Evolutionary conservation across 225 moss, liverwort and hornwort species (phyloP), one percentile per base, ranked within the genome.

Genomic region (Ulota crispa): DNA sequence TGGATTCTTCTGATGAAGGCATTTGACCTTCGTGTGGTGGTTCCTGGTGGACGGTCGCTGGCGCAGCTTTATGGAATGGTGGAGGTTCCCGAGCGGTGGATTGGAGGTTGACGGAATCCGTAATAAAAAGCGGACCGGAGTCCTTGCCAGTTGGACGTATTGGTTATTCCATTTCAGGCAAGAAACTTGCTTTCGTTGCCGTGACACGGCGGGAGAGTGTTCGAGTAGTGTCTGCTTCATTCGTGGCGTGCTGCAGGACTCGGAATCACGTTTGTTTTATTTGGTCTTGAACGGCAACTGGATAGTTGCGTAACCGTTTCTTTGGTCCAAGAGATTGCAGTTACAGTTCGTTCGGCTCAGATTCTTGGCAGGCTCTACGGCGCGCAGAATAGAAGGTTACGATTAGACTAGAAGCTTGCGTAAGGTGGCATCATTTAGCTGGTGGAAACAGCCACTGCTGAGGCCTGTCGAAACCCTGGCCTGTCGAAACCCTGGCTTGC

Each of bases 11-110:
- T 50, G 50, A 18, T 16, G 18, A 16, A 15, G 19, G 5, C 19
- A 27, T 36, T 53, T 3, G 61, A 37, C 52, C 55, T 83, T 86
- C 86, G 54, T n/a, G 63, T 14, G 69, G 34, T 23, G 82, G 75
- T 82, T 86, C 86, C 43, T 21, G 31, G 15, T 52, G 62, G 85
- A 62, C 80, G 62, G 80, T 61, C 19, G 61, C 55, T 68, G 4
- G n/a, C 42, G 50, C 50, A 50, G 50, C 50, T 50, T 50, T 50
- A 50, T 50, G 50, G 0, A 6, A 9, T 34, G 9, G 50, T 56
- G 31, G 53, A 20, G 31, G 68, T 53, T 42, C 37, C 26, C 10
- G 71, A 47, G 34, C 57, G 59, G 52, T 66, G 71, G 47, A 45
- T n/a, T 3, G 41, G 67, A 39, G 67, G 34, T 65, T 36, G 9